Base-by-base conservation (phyloP, 495 filamentous ascomycete genomes). In the Penicillium antarcticum region DNA sequence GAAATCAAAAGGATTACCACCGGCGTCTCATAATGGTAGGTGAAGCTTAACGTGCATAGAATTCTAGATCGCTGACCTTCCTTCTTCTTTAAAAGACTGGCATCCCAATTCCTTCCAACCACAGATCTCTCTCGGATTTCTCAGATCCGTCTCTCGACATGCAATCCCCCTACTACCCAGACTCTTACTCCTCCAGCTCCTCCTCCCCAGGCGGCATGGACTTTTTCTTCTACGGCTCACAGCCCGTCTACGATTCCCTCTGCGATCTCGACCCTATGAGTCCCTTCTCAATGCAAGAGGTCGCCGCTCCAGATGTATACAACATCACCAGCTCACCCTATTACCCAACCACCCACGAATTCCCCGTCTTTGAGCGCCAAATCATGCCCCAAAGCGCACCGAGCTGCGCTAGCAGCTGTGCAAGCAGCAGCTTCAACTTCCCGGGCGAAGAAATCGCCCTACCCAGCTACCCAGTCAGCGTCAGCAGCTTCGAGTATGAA, bases 131-230 rank as follows among this genome's bases (percentile, higher is more conserved):
- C 16, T 46, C 24, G 34, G 42, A 44, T 16, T 11, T 31, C 18
- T 46, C 24, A 35, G 42, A 47, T 16, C 8, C 36, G 26, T 14
- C 45, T 2, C 32, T 21, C 34, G 33, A 54, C 29, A 63, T 66
- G 62, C 62, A 69, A 31, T 68, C 66, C 17, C 42, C 59, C 35
- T 63, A 45, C 37, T 65, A 63, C 39, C 14, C 60, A 23, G 63
- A 68, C 37, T 56, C 54, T 7, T 60, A 42, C 14, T 60, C 57
- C 7, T 56, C 60, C 52, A 68, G 68, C 51, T 52, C 58, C 13
- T 62, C 65, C 36, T 62, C 65, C 5, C 55, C 60, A 2, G 56
- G 55, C 31, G 66, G 52, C 12, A 62, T 65, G 55, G 62, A 68
- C 23, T 64, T 61, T 43, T 66, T 58, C 55, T 66, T 63, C 56